Conservation (phyloP, 176 grass and related monocot genomes). For the Avena eriantha region DNA sequence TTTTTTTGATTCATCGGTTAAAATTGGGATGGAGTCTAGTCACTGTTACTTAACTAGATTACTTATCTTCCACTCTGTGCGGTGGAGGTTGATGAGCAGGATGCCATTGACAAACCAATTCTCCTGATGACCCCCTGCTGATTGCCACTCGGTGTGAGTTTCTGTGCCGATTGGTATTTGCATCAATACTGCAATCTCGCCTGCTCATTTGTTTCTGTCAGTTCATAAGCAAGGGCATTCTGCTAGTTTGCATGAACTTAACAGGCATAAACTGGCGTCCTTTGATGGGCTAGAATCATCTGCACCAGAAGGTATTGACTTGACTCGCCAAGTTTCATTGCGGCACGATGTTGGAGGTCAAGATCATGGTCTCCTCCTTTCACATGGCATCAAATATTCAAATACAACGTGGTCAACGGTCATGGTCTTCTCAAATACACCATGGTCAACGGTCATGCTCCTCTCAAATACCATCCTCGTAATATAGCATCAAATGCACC, state of each 20-base stretch:
- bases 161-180: no score
- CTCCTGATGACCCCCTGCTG: no score
- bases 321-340: background rate
- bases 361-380: background rate
- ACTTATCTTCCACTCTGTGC: background rate
- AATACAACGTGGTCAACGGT: background rate
- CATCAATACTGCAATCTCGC: no score
- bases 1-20: no score
- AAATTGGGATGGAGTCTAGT: background rate
- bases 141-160: no score
- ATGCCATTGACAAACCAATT: background rate
- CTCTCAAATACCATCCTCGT: background rate
- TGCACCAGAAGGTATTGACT: background rate
- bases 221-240: no score
- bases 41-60: background rate
- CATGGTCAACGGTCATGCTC: background rate
- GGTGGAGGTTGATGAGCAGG: background rate
- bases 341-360: background rate
- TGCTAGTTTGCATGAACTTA: no score
- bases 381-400: background rate
- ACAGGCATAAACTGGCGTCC: no score
- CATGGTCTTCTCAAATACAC: conserved; percentile 1
- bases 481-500: background rate
- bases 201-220: no score
- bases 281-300: background rate